Base-by-base conservation (phyloP, 1,139 yeast genomes). In the Hansenula sp. region DNA sequence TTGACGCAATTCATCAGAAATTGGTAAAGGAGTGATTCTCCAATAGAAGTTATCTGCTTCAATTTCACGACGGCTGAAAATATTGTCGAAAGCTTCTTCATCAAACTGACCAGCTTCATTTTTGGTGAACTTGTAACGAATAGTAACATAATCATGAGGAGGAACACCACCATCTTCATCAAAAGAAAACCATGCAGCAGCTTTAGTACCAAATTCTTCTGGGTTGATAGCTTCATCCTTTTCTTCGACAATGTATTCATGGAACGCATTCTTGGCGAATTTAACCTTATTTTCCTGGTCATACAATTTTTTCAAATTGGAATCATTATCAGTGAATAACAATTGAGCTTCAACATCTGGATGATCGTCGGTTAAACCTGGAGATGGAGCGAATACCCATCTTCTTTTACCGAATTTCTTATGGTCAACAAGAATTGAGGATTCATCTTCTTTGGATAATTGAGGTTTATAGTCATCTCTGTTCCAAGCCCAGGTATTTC, bases 401-500 rank as follows among this genome's bases (percentile, higher is more conserved):
- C 81, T 77, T 41, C 93, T 74, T 43, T 72, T 75, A 38, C 96
- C 96, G 50, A 85, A 79, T 59, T 82, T 83, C 62, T 77, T 76
- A 61, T 87, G 95, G 40, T 77, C 72, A 36, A 89, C 71, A 58
- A 79, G 74, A 44, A 87, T 70, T 25, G 83, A 70, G 44, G 68
- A 69, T 33, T 74, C 76, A 8, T 69, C 55, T 36, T 59, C 59
- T 52, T 70, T 65, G 6, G 68, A 65, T 43, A 86, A 64, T 16
- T 65, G 59, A 12, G 95, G 95, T 55, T 71, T 67, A 42, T 74
- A 73, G 49, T 76, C 77, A 46, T 76, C 79, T 27, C 73, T 64
- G 34, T 91, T 90, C 96, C 97, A 91, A 16, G 85, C 72, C 98
- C 98, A 91, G 27, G 96, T 88, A 64, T 91, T 91, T 68, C 98